Conservation (phyloP, 352 stramenopile genomes). For the Saprolegnia diclina region DNA sequence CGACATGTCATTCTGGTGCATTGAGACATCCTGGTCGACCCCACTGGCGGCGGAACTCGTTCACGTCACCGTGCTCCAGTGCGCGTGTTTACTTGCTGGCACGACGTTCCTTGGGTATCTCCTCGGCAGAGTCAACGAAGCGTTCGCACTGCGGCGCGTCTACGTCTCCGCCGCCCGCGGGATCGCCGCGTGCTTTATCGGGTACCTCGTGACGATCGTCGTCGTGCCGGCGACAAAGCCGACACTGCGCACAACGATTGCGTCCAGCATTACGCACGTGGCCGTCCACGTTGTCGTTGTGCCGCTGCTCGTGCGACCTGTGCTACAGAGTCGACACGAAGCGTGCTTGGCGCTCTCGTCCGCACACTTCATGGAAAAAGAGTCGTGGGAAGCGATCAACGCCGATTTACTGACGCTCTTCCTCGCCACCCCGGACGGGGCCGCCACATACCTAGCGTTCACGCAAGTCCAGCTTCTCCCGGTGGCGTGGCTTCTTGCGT, state of each 20-base stretch:
- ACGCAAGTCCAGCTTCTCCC: not conserved
- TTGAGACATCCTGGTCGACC: not conserved
- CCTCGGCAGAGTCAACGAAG: not conserved
- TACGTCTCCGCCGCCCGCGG: not conserved
- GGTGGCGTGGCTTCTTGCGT: not conserved
- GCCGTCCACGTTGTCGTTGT: not conserved
- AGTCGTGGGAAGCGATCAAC: not conserved
- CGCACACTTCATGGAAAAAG: not conserved
- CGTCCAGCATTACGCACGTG: not conserved
- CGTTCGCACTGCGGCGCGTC: not conserved
- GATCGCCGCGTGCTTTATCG: not conserved
- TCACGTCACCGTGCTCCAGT: not conserved
- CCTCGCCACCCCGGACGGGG: not conserved
- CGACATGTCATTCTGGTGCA: not conserved
- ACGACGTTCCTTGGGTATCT: not conserved
- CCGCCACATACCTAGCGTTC: not conserved
- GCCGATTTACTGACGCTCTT: not conserved
- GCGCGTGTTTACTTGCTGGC: not conserved
- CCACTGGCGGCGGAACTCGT: not conserved
- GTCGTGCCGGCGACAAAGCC: not conserved
- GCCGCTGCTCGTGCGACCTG: not conserved
- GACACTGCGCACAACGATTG: not conserved
- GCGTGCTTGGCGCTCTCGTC: not conserved
- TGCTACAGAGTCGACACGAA: not conserved
- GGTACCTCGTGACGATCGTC: not conserved